Percentiles rank a stretch among this genome's conserved stretches.
phyloP scores from a whole-genome alignment of 2,329 filamentous ascomycete species.

The Macrophomina phaseolina region DNA sequence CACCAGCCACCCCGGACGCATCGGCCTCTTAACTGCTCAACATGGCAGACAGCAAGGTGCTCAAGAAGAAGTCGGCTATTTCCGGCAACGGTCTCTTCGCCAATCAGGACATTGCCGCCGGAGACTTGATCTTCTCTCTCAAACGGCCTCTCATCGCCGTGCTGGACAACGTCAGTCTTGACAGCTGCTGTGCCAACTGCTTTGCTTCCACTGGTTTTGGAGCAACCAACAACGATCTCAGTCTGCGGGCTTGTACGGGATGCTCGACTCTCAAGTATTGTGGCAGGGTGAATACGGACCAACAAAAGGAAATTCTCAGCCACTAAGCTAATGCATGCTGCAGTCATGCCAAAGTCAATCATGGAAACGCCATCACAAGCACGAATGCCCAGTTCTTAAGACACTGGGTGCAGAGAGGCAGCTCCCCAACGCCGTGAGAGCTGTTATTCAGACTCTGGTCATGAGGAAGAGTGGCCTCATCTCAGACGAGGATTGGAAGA shows the following conservation, averaged over 20 bases:
- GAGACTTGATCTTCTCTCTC: slow-evolving; percentile 56
- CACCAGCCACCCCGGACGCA: not conserved
- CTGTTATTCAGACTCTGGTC: slow-evolving; percentile 60
- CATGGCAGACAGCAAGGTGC: slow-evolving; percentile 27
- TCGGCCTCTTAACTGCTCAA: not conserved
- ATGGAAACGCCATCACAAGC: slow-evolving; percentile 65
- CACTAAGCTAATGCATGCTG: not conserved
- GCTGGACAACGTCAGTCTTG: slow-evolving; percentile 58
- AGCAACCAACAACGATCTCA: slow-evolving; percentile 28
- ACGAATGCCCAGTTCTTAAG: slow-evolving; percentile 58
- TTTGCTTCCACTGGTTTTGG: slow-evolving; percentile 46
- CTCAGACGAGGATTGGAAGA: slow-evolving; percentile 48
- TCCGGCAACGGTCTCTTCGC: slow-evolving; percentile 63
- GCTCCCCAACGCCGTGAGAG: slow-evolving; percentile 62
- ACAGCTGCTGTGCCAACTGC: slow-evolving; percentile 64
- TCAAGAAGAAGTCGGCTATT: slow-evolving; percentile 31
- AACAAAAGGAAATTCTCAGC: not conserved
- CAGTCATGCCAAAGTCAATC: slow-evolving; percentile 64
- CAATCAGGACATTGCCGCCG: slow-evolving; percentile 52
- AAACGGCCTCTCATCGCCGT: slow-evolving; percentile 60
- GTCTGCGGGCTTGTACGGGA: slow-evolving; percentile 61
- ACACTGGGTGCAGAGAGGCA: slow-evolving; percentile 34
- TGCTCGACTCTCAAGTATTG: slow-evolving; percentile 67
- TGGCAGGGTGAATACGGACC: slow-evolving; percentile 55
- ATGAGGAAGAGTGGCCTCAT: slow-evolving; percentile 48